A percentile compares a stretch with the other conserved stretches of the same genome.
Conservation (phyloP, 2,329 filamentous ascomycete genomes). For the Cladosporium velox region DNA sequence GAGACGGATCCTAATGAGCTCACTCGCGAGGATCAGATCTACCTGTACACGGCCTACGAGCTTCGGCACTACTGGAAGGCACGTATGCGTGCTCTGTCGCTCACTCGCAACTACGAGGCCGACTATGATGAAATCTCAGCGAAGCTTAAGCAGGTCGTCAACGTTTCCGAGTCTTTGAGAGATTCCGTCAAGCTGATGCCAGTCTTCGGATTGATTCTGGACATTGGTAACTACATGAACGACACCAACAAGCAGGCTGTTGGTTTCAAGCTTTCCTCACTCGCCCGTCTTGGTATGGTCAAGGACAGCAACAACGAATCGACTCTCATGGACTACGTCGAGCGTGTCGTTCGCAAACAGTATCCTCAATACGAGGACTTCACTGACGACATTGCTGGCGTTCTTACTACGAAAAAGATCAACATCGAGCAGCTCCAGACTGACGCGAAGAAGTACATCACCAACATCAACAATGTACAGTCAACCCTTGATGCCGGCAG, state of each 20-base stretch:
- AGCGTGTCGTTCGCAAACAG: slow-evolving; percentile 93
- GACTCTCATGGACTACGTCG: slow-evolving; percentile 91
- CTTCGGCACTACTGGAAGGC: slow-evolving; percentile 98
- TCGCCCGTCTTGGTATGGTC: slow-evolving; percentile 91
- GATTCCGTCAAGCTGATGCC: slow-evolving; percentile 95
- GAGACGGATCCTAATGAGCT: slow-evolving; percentile 87
- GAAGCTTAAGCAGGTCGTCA: slow-evolving; percentile 83
- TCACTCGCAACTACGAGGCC: slow-evolving; percentile 79
- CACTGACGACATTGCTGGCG: slow-evolving; percentile 76
- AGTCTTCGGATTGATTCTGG: slow-evolving; percentile 89
- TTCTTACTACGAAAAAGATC: slow-evolving; percentile 80
- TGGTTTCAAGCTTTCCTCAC: slow-evolving; percentile 95
- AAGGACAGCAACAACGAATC: slow-evolving; percentile 99
- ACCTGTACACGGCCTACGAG: slow-evolving; percentile 88
- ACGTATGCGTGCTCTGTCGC: slow-evolving; percentile 83
- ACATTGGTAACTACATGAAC: slow-evolving; percentile 99
- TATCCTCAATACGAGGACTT: slow-evolving; percentile 96
- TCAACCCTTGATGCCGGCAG: slow-evolving; percentile 89
- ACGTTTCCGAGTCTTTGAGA: slow-evolving; percentile 82
- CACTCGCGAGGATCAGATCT: slow-evolving; percentile 93
- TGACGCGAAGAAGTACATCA: slow-evolving; percentile 89
- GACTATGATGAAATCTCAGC: slow-evolving; percentile 91
- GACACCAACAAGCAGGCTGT: slow-evolving; percentile 97
- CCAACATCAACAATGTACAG: slow-evolving; percentile 93
- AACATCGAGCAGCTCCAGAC: slow-evolving; percentile 88